A percentile compares a stretch with the other conserved stretches of the same genome.
phyloP scores from a whole-genome alignment of 2,329 filamentous ascomycete species.

The Botryotinia convoluta region DNA sequence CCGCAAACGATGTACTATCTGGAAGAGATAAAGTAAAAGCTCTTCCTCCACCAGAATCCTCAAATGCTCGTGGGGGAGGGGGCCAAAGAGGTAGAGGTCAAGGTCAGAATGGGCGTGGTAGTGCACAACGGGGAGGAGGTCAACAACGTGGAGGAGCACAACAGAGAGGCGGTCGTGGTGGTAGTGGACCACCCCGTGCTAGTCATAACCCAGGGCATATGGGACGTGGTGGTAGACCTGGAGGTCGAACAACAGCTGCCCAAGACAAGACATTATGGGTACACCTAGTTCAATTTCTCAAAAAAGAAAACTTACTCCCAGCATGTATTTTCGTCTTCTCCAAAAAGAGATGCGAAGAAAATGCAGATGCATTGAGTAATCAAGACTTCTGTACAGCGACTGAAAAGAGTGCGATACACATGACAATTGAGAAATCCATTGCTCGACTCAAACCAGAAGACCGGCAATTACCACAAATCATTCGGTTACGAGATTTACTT shows the following conservation, averaged over 20 bases:
- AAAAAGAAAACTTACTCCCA: slow-evolving; percentile 81
- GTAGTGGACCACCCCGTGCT: slow-evolving; percentile 47
- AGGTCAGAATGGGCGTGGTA: slow-evolving; percentile 48
- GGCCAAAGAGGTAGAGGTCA: slow-evolving; percentile 53
- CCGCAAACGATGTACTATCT: slow-evolving; percentile 77
- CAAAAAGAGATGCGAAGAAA: slow-evolving; percentile 95
- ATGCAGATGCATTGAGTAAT: slow-evolving; percentile 91
- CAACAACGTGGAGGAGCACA: slow-evolving; percentile 46
- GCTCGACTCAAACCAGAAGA: slow-evolving; percentile 90
- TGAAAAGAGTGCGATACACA: slow-evolving; percentile 96
- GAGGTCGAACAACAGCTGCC: slow-evolving; percentile 81
- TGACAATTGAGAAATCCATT: slow-evolving; percentile 94
- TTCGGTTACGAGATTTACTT: slow-evolving; percentile 80
- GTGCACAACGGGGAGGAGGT: slow-evolving; percentile 47
- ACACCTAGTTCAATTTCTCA: slow-evolving; percentile 86
- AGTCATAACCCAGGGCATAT: slow-evolving; percentile 73
- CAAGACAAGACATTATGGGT: slow-evolving; percentile 98
- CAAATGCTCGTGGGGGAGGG: slow-evolving; percentile 47
- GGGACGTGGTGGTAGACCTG: slow-evolving; percentile 79
- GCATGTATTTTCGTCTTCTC: slow-evolving; percentile 99
- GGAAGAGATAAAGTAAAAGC: slow-evolving; percentile 75
- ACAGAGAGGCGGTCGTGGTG: slow-evolving; percentile 53
- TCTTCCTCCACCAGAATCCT: slow-evolving; percentile 38
- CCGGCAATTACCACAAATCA: slow-evolving; percentile 84
- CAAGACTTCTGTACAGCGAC: slow-evolving; percentile 90